phyloP scores from a whole-genome alignment of 1,284 basidiomycete genomes.

The Ganoderma multipileum region DNA sequence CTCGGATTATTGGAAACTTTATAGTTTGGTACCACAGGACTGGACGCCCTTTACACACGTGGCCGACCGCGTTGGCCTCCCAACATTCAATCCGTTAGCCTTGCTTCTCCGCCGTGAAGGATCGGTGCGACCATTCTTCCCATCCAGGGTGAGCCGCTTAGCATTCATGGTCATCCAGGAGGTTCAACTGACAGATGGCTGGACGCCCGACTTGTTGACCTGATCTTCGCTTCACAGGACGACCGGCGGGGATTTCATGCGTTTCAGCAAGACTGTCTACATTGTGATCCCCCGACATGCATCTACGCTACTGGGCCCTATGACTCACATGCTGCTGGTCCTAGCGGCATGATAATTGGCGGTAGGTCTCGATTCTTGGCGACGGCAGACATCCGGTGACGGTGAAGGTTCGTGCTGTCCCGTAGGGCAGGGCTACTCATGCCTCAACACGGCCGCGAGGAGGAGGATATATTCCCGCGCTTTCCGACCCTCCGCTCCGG shows the following conservation, averaged over 20 bases:
- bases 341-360: background rate
- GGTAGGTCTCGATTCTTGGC: slow-evolving; percentile 7
- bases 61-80: slow-evolving; percentile 7
- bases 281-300: background rate
- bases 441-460: slow-evolving; percentile 3
- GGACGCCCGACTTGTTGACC: background rate
- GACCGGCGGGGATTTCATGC: background rate
- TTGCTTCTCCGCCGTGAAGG: slow-evolving; percentile 20
- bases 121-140: slow-evolving; percentile 20
- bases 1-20: slow-evolving; percentile 28
- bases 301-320: slow-evolving; percentile 3
- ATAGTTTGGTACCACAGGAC: slow-evolving; percentile 28
- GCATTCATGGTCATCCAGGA: background rate
- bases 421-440: background rate
- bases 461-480: slow-evolving; percentile 15
- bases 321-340: slow-evolving; percentile 3
- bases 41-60: slow-evolving; percentile 22
- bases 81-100: slow-evolving; percentile 23
- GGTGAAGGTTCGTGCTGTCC: background rate
- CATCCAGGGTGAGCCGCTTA: slow-evolving; percentile 7
- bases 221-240: background rate
- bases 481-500: slow-evolving; percentile 27
- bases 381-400: slow-evolving; percentile 4
- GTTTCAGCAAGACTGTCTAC: background rate
- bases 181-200: slow-evolving; percentile 4